Percentiles rank a stretch among this genome's conserved stretches.
These are phyloP conservation scores for Anthoceros angustus DNA, from an alignment of 225 moss, liverwort and hornwort genomes.

Conservation along the genomic window DNA sequence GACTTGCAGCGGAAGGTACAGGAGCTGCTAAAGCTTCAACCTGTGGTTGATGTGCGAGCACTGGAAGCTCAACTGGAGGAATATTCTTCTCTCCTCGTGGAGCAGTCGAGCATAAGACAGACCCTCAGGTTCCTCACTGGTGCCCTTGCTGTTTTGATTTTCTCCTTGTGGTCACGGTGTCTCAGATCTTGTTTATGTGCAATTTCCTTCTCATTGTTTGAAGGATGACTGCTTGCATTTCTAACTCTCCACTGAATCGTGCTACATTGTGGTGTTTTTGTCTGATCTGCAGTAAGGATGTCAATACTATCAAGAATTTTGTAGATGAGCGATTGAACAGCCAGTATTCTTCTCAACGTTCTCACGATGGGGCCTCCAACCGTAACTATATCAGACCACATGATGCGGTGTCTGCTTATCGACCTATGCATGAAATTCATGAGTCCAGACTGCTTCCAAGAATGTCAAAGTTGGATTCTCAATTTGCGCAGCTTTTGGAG, in stretches of 20 bases:
- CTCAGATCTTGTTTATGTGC: no score
- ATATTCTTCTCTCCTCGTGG: slow-evolving; percentile 52
- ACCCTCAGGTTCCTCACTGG: slow-evolving; percentile 39
- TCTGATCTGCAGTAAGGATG: slow-evolving; percentile 62
- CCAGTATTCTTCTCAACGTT: slow-evolving; percentile 28
- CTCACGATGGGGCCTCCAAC: neutral
- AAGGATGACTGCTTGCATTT: neutral
- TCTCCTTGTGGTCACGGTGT: neutral
- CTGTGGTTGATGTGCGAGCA: slow-evolving; percentile 60
- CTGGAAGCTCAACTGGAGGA: slow-evolving; percentile 73
- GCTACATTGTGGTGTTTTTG: no score
- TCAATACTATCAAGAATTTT: slow-evolving; percentile 88
- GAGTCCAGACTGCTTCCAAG: slow-evolving; percentile 64
- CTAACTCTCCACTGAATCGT: neutral
- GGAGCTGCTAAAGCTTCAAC: slow-evolving; percentile 43
- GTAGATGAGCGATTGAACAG: slow-evolving; percentile 83
- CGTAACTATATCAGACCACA: slow-evolving; percentile 65
- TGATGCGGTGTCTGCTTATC: slow-evolving; percentile 88
- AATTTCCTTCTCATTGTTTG: neutral
- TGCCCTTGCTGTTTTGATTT: neutral
- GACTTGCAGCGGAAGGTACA: slow-evolving; percentile 80
- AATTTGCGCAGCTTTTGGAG: slow-evolving; percentile 62
- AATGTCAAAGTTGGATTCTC: slow-evolving; percentile 55
- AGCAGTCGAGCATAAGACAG: slow-evolving; percentile 84
- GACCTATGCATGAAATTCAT: slow-evolving; percentile 81